Percentiles rank a stretch among this genome's conserved stretches.
Evolutionary conservation across 208 protist genomes (phyloP).

Genomic region (Trypanosoma congolense): DNA sequence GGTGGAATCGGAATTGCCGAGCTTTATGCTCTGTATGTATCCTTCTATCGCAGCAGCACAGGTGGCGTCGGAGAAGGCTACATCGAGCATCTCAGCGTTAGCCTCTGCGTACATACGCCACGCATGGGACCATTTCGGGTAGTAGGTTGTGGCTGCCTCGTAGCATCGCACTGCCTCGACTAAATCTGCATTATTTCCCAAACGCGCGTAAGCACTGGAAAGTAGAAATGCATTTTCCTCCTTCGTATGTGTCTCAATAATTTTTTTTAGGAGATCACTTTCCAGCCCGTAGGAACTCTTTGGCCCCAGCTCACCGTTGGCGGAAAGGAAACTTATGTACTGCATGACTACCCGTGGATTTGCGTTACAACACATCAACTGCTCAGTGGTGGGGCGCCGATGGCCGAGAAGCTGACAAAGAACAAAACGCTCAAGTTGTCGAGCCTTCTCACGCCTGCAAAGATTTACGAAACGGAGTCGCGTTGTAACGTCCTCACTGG

Average conservation of each 20-base stretch:
- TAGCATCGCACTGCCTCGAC: conserved; percentile 72
- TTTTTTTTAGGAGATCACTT: conserved; percentile 69
- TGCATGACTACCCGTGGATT: conserved; percentile 84
- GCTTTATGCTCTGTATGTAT: conserved; percentile 80
- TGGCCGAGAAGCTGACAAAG: conserved; percentile 67
- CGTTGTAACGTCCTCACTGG: conserved; percentile 89
- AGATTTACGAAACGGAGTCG: conserved; percentile 97
- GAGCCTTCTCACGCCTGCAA: conserved; percentile 79
- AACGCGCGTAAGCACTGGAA: conserved; percentile 62
- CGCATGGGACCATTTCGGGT: conserved; percentile 76
- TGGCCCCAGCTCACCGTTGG: conserved; percentile 50
- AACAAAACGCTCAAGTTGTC: conserved; percentile 73
- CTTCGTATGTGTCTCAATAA: conserved; percentile 83
- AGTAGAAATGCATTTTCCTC: conserved; percentile 59
- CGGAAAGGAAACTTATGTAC: conserved; percentile 76
- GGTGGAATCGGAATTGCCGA: conserved; percentile 68
- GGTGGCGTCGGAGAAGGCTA: conserved; percentile 34
- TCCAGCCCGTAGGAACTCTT: conserved; percentile 62
- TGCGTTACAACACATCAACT: conserved; percentile 55
- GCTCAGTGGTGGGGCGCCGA: conserved; percentile 52
- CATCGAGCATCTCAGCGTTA: conserved; percentile 58
- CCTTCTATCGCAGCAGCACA: conserved; percentile 78
- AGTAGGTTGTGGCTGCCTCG: conserved; percentile 66
- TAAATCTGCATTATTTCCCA: conserved; percentile 52
- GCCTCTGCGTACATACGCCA: conserved; percentile 82